Percentiles rank a stretch among this genome's conserved stretches.
Evolutionary conservation across 805 yeast genomes (phyloP).

Genomic region (Lipomyces mesembrius): DNA sequence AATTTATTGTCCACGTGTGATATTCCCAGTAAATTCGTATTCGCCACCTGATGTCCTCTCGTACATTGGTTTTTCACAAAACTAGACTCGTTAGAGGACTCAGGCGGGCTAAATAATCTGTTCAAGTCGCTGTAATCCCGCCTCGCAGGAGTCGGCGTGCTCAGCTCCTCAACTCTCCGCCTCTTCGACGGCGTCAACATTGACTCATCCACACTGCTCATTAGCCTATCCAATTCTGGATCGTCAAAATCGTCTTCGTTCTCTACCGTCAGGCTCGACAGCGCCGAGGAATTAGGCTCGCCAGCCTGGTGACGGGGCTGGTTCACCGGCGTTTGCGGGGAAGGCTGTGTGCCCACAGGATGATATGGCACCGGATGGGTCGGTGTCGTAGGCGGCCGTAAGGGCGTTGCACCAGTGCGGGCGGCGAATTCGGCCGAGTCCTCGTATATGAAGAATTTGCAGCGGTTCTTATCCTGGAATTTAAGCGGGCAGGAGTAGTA

Average conservation of each 20-base stretch:
- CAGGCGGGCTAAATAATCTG: background rate
- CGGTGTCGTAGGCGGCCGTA: background rate
- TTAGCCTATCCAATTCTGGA: background rate
- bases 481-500: background rate
- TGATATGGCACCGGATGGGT: background rate
- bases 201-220: conserved; percentile 3
- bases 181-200: background rate
- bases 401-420: background rate
- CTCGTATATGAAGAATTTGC: background rate
- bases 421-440: background rate
- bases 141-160: background rate
- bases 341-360: background rate
- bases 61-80: background rate
- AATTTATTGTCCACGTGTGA: background rate
- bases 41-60: too few relatives aligned
- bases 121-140: background rate
- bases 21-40: background rate
- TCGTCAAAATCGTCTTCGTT: background rate
- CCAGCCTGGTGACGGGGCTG: background rate
- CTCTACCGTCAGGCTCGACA: background rate
- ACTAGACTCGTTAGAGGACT: background rate
- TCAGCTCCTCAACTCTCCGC: background rate
- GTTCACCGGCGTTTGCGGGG: background rate
- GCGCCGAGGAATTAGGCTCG: background rate
- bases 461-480: background rate